Evolutionary conservation across 2,329 filamentous ascomycete species (phyloP), one percentile per base, ranked within the genome.

Genomic region (Botryotinia calthae): DNA sequence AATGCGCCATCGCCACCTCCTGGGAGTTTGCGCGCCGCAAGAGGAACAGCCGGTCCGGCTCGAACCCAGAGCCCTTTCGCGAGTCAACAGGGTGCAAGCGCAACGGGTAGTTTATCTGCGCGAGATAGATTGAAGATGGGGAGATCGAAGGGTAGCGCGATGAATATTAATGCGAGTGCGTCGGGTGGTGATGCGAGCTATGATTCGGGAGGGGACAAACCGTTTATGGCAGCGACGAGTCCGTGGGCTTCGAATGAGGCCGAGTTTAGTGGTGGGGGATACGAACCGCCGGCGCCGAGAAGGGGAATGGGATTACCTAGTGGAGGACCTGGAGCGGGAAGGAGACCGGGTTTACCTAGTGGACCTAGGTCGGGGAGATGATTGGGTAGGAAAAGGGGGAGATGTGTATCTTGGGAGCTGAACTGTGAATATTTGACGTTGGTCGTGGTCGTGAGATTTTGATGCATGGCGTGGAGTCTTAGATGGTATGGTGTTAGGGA

Each of bases 121-220:
- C 93, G 97, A 83, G 93, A 97, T 78, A 86, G 93, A 77, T 84
- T 98, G 77, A 93, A 94, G 80, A 93, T 94, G 86, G 89, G 88
- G 44, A 86, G 87, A 34, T 85, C 87, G 76, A 87, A 87, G 61
- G 84, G 85, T 77, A 75, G 20, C 79, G 44, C 72, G 54, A 46
- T 70, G 71, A 42, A 65, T 73, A 37, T 72, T 31, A 72, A 71
- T 65, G 58, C 71, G 34, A 28, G 65, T 28, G 56, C 42, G 59
- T 46, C n/a, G 66, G 73, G 56, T 48, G 74, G 71, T 34, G 59
- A 76, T 62, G 65, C 58, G 25, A 73, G 69, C n/a, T 71, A 74
- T 71, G 74, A 71, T 56, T 71, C 70, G 7, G 72, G 81, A 54
- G 78, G 77, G 7, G 82, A 83, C 1, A 82, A 78, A 67, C 83